Evolutionary conservation across 106 monocot species (phyloP).

Genomic region (Dendrobium officinale): DNA sequence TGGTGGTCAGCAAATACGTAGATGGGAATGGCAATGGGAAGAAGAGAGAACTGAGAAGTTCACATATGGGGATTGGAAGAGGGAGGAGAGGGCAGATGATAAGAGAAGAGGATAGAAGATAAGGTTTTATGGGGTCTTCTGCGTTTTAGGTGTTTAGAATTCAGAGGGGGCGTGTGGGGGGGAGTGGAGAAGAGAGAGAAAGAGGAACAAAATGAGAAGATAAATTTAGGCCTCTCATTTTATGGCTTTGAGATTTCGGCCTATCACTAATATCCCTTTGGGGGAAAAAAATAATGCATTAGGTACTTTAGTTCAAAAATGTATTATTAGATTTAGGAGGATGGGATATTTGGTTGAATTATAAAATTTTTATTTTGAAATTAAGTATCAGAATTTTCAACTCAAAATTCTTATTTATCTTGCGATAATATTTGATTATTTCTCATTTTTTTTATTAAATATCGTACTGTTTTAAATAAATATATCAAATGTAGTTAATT

Average conservation of each 20-base stretch:
- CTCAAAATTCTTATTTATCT: too few species aligned
- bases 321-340: too few species aligned
- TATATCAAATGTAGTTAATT: too few species aligned
- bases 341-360: too few species aligned
- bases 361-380: too few species aligned
- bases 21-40: too few species aligned
- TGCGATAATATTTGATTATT: too few species aligned
- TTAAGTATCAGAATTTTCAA: too few species aligned
- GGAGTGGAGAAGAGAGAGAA: not conserved
- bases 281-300: too few species aligned
- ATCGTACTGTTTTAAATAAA: too few species aligned
- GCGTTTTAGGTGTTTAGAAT: not conserved
- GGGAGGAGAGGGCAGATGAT: not conserved
- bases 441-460: too few species aligned
- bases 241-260: not conserved
- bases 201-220: not conserved
- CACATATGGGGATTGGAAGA: not conserved
- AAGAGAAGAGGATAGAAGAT: conserved; percentile 17
- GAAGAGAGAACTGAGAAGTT: not conserved
- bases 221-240: conserved; percentile 3
- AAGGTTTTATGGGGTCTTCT: conserved; percentile 35
- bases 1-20: not conserved
- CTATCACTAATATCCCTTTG: conserved; percentile 1
- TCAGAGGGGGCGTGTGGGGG: not conserved
- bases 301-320: too few species aligned